Base-by-base conservation (phyloP, 805 yeast species). In the Cyberlindnera saturnus region DNA sequence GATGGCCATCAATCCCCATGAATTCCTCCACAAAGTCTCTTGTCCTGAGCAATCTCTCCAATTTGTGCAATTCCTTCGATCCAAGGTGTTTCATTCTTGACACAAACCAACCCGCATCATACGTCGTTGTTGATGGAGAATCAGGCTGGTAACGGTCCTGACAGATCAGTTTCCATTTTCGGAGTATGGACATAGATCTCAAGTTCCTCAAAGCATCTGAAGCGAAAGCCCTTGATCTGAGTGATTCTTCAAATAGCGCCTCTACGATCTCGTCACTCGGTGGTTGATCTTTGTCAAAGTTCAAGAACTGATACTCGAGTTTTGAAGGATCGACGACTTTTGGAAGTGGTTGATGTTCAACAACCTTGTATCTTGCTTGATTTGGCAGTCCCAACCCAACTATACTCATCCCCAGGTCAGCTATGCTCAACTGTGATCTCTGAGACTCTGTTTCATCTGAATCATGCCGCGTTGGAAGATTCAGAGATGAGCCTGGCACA, bases 1-100 rank as follows among this genome's bases (percentile, higher is more conserved):
- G 63, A 41, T 74, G 75, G 3, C 86, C 86, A 50, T 75, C 76
- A 35, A 65, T 59, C 30, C 56, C 62, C 4, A 77, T 59, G 43
- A 81, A 81, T 14, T 61, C 62, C 9, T 68, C 44, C 3, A 53
- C 49, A 41, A 57, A 57, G 20, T 57, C 60, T n/a, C 48, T 45
- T 28, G 51, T 46, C 34, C 62, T 34, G 5, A 58, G 43, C 2
- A 47, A 36, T 30, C 53, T 44, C 46, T 58, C 62, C 39, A 58
- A 43, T 28, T 50, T 49, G 38, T 56, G 57, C 9, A 58, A 35
- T 4, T 58, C 60, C 16, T 43, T 50, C 1, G 42, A 15, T 10
- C 34, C 48, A 8, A 58, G 37, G 14, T 34, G 23, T 15, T 43
- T 48, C 30, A 56, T 38, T n/a, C 36, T 45, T 2, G 49, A 23